These are phyloP conservation scores for Xylariaceae sp. DNA, from an alignment of 2,329 filamentous ascomycete genomes.

Conservation along the genomic window DNA sequence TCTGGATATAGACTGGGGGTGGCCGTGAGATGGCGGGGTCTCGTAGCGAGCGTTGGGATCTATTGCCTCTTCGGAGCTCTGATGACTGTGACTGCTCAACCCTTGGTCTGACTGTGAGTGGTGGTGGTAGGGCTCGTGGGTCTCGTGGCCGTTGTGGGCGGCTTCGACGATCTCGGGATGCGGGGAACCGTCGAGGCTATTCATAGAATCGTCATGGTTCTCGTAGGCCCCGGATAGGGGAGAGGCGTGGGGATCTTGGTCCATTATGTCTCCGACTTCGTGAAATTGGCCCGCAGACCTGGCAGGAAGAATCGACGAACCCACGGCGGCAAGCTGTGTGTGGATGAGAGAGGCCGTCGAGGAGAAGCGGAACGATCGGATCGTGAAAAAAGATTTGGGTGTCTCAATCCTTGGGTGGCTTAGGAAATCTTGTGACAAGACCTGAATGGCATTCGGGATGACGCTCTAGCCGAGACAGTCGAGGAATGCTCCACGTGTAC, in stretches of 20 bases:
- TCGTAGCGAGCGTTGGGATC: slow-evolving; percentile 45
- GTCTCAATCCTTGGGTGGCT: slow-evolving; percentile 22
- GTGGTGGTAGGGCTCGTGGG: slow-evolving; percentile 37
- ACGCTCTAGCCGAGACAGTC: slow-evolving; percentile 12
- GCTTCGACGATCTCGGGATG: slow-evolving; percentile 31
- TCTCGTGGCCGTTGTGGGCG: not conserved
- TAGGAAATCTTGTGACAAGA: slow-evolving; percentile 19
- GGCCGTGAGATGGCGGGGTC: slow-evolving; percentile 45
- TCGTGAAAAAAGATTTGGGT: slow-evolving; percentile 7
- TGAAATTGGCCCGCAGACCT: slow-evolving; percentile 53
- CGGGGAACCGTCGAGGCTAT: slow-evolving; percentile 48
- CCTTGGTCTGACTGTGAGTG: slow-evolving; percentile 52
- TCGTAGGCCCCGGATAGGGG: slow-evolving; percentile 27
- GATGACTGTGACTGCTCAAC: slow-evolving; percentile 33
- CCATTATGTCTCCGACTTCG: slow-evolving; percentile 53
- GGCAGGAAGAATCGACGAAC: slow-evolving; percentile 48
- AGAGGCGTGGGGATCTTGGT: slow-evolving; percentile 37
- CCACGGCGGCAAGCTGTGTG: slow-evolving; percentile 37
- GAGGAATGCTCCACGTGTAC: slow-evolving; percentile 23
- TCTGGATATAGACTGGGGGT: slow-evolving; percentile 44
- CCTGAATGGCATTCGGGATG: slow-evolving; percentile 17
- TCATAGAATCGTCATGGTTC: slow-evolving; percentile 48
- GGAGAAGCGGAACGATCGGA: slow-evolving; percentile 13
- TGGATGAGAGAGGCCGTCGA: slow-evolving; percentile 6
- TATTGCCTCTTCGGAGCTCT: slow-evolving; percentile 28